Base-by-base conservation (phyloP, 108 stramenopile species). In the Craspedostauros australis region DNA sequence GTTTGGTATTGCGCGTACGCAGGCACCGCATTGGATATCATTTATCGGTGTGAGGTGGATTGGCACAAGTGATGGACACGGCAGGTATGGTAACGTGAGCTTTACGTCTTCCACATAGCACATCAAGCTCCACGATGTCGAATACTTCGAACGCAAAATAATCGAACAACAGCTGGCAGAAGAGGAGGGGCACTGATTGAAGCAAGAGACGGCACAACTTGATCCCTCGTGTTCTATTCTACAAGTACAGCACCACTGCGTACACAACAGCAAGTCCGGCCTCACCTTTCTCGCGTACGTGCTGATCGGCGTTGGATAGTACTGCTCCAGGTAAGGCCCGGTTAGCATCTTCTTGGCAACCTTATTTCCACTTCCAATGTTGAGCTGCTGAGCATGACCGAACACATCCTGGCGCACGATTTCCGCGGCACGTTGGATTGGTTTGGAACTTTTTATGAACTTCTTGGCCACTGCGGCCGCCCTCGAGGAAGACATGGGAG, bases 251-350 rank as follows among this genome's bases (percentile, higher is more conserved):
- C 2, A 37, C 3, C 28, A 8, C 7, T 18, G 0, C 18, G 21
- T 12, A 40, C n/a, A 3, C 24, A 32, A 21, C 4, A 26, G 11
- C 24, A 61, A 19, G 2, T 2, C 8, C 5, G 18, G 5, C 61
- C 80, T 75, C 50, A 88, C 87, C 72, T 67, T 70, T 60, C 84
- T 68, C 16, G 88, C 88, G 36, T 44, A 58, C 7, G 58, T 77
- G 54, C 78, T 79, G 50, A 90, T 86, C 6, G 82, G 68, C 41
- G 77, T 78, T 42, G 73, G 74, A 50, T 90, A 90, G 58, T 80
- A 90, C 44, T 77, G 68, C 15, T 64, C 75, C 18, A 82, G 57
- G 53, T 84, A 84, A n/a, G 56, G 62, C 8, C 84, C 84, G 5
- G 59, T 71, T 15, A 82, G 60, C 27, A 62, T 46, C 50, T 76